Evolutionary conservation across 257 asterid species (phyloP).

Genomic region (Rehmannia glutinosa): DNA sequence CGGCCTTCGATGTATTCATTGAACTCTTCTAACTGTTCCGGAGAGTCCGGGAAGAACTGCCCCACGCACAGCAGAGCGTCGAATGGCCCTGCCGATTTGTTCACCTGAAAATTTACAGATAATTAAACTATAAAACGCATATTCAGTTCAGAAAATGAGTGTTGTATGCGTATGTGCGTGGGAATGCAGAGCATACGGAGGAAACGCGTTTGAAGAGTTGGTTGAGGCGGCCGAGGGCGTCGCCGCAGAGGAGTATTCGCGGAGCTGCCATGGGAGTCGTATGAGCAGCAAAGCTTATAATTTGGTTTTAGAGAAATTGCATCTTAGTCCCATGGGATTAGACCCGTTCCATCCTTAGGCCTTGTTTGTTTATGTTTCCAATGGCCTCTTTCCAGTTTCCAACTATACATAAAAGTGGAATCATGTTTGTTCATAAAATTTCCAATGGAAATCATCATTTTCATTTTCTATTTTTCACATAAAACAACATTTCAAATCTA

Average conservation of each 20-base stretch:
- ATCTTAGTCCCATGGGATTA: too few relatives aligned
- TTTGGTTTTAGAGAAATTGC: too few relatives aligned
- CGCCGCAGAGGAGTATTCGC: constrained; percentile 89
- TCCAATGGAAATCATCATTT: too few relatives aligned
- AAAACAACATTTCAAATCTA: too few relatives aligned
- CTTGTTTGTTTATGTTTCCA: too few relatives aligned
- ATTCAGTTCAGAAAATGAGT: background rate
- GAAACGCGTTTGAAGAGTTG: constrained; percentile 85
- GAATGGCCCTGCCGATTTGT: constrained; percentile 94
- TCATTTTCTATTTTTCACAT: too few relatives aligned
- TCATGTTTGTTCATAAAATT: too few relatives aligned
- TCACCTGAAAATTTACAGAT: constrained; percentile 56
- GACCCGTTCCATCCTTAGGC: too few relatives aligned
- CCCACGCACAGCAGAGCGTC: constrained; percentile 93
- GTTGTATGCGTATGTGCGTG: background rate
- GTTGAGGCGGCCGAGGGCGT: constrained; percentile 84
- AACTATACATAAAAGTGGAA: too few relatives aligned
- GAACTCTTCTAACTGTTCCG: constrained; percentile 75
- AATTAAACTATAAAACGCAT: background rate
- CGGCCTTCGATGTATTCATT: constrained; percentile 73
- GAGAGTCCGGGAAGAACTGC: constrained; percentile 79
- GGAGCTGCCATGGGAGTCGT: constrained; percentile 60
- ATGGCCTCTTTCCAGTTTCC: too few relatives aligned
- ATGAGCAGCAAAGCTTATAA: too few relatives aligned
- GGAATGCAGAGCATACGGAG: constrained; percentile 38